Evolutionary conservation across 2,329 filamentous ascomycete genomes (phyloP), one percentile per base, ranked within the genome.

Genomic region (Fusarium tanahbumbuense): DNA sequence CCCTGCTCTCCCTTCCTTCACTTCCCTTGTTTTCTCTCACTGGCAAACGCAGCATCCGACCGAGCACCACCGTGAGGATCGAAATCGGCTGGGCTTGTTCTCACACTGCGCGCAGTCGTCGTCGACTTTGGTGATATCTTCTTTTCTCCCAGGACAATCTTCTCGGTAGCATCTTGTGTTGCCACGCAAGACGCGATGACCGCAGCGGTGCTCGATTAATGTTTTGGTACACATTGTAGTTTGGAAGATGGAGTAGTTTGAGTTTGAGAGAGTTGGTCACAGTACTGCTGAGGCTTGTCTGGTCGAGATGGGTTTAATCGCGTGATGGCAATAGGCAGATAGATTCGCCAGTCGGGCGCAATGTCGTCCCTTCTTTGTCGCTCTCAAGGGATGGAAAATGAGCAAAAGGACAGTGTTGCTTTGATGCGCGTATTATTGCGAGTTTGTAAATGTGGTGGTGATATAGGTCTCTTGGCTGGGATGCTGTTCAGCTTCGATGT

Each of bases 61-160:
- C 5, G 76, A 77, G 56, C 80, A 81, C 80, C 80, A 81, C 56
- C 79, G 73, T 8, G 78, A 76, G 9, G 80, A 81, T 45, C 70
- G 72, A 54, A 77, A 73, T 42, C 57, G 63, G 15, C 71, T 59
- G 37, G 70, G 70, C n/a, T 67, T 71, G 50, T 70, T 73, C 47
- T 80, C 79, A 61, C 80, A 81, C 49, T 78, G 76, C 41, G 77
- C 69, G 59, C 80, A 81, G 37, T 78, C 70, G 23, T 81, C 78
- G 3, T 71, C 57, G 49, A 78, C 75, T 48, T 72, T 57, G 18
- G 73, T 70, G 8, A 80, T 64, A 27, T 79, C 77, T 28, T 80
- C 78, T 23, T 68, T 73, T 28, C 75, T 73, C 4, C 73, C 77
- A 1, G 74, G 56, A 57, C 80, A 81, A 25, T 76, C 61, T 8